phyloP scores from a whole-genome alignment of 441 rosid genomes.

The California macrophylla region DNA sequence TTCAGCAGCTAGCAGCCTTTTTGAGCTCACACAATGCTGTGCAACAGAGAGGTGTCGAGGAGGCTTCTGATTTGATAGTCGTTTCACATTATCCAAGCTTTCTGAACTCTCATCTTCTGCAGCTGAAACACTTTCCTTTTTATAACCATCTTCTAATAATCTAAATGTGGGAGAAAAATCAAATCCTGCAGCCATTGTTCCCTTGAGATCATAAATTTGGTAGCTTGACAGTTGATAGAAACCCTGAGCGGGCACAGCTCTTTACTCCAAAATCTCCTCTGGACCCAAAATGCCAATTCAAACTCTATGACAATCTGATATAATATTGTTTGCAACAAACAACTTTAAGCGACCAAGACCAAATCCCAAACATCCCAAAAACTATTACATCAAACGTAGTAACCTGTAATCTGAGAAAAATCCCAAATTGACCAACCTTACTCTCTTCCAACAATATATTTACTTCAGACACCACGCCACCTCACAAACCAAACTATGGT shows the following conservation, averaged over 20 bases:
- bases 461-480: slow-evolving; percentile 13
- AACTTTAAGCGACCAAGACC: slow-evolving; percentile 13
- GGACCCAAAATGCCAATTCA: slow-evolving; percentile 3
- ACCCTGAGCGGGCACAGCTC: slow-evolving; percentile 16
- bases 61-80: slow-evolving; percentile 58
- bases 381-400: background rate
- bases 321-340: slow-evolving; percentile 15
- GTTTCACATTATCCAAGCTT: slow-evolving; percentile 44
- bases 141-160: slow-evolving; percentile 43
- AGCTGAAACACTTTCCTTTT: slow-evolving; percentile 30
- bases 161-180: slow-evolving; percentile 48
- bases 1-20: slow-evolving; percentile 43
- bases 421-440: slow-evolving; percentile 13
- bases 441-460: background rate
- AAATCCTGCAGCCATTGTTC: slow-evolving; percentile 26
- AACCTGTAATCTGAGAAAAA: slow-evolving; percentile 7
- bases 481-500: background rate
- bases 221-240: slow-evolving; percentile 4
- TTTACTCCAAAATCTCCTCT: slow-evolving; percentile 7
- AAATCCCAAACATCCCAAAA: background rate
- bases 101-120: slow-evolving; percentile 33
- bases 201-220: slow-evolving; percentile 38
- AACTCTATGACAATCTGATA: background rate
- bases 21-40: slow-evolving; percentile 37
- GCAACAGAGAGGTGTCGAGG: slow-evolving; percentile 53